Base-by-base conservation (phyloP, 148 eudicot species). In the Pharnaceum exiguum region DNA sequence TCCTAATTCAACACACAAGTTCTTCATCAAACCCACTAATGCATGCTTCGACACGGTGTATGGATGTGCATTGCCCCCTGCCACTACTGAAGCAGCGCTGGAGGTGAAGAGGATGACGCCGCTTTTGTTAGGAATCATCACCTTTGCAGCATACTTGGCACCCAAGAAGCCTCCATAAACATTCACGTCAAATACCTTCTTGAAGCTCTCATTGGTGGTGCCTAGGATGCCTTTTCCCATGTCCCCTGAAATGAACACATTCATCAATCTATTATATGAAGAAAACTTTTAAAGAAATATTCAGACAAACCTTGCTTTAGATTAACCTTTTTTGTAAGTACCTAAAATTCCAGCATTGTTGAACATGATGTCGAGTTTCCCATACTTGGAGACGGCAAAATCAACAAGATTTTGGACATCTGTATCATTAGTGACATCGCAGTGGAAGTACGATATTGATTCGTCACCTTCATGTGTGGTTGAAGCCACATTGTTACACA, bases 341-440 rank as follows among this genome's bases (percentile, higher is more conserved):
- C 81, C 81, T 1, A 57, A 25, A 52, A 72, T 72, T 2, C 82
- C 83, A 28, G 83, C 83, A 42, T 75, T 78, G 68, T 50, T 75
- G 65, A 40, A 75, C 73, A 66, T 67, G 25, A 67, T 67, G 57
- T 71, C 76, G 7, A 67, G 76, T 21, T 62, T 66, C 1, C 73
- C 72, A 21, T 62, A 18, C 37, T 47, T 51, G n/a, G 57, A 18
- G 2, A 71, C 16, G 19, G 70, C 51, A 0, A 28, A 25, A 59
- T 75, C 65, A 1, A 70, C 33, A 3, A 32, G 45, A 0, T 46
- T 36, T 57, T 45, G 8, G 15, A 75, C 70, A 7, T 70, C 61
- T 2, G 23, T 2, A 1, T 60, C 68, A 3, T 9, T 36, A 3
- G 63, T 55, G 18, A 65, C 74, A 25, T 74, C 59, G 17, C 75